Percentiles rank a stretch among this genome's conserved stretches.
These are phyloP conservation scores for Phytomonas sp. DNA, from an alignment of 208 protist species.

Conservation along the genomic window DNA sequence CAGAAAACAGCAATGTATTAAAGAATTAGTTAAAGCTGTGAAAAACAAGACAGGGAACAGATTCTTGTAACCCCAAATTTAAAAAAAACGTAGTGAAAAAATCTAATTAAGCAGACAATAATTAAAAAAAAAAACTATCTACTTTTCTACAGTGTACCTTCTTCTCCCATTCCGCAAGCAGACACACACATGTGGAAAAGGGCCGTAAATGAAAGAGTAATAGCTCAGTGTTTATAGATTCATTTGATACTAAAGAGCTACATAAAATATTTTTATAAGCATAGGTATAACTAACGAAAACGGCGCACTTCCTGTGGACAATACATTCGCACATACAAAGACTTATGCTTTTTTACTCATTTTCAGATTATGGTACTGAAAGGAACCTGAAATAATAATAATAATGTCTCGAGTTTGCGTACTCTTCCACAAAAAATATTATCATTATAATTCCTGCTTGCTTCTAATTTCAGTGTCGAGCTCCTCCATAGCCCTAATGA, in stretches of 20 bases:
- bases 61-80: neutral
- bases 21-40: neutral
- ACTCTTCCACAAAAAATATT: neutral
- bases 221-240: neutral
- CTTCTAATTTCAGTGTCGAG: conserved; percentile 46
- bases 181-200: neutral
- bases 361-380: neutral
- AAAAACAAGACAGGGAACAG: neutral
- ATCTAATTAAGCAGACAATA: neutral
- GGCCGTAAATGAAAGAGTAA: neutral
- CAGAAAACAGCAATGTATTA: neutral
- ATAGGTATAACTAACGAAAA: neutral
- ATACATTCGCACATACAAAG: neutral
- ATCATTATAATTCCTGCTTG: neutral
- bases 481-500: conserved; percentile 59
- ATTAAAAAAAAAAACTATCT: neutral
- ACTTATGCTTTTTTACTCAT: neutral
- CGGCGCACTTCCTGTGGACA: neutral
- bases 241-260: neutral
- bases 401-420: neutral
- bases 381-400: neutral
- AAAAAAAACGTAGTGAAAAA: neutral
- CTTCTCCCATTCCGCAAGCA: neutral
- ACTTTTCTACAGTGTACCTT: conserved; percentile 1
- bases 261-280: neutral